Base-by-base conservation (phyloP, 1,139 yeast genomes). In the Pneumocystis murina region DNA sequence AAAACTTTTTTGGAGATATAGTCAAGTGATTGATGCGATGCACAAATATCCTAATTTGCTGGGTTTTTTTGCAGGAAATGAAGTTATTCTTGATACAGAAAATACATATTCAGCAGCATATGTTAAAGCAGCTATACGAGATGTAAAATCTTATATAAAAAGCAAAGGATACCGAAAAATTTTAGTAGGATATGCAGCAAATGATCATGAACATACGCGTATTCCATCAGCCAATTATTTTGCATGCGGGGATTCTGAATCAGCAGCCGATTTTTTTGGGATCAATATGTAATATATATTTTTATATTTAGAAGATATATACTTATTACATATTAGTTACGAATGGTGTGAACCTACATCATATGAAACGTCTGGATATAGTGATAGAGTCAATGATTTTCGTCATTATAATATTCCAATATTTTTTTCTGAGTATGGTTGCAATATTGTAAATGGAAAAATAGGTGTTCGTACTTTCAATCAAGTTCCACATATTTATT, bases 311-410 rank as follows among this genome's bases (percentile, higher is more conserved):
- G 4, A 24, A 28, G 3, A 38, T 10, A 58, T 12, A 58, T 24
- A 40, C 30, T 38, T 38, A 38, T 38, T 14, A 24, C 7, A 35
- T 38, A 30, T 38, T 58, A 66, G 86, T 24, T 92, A 92, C 74
- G 96, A 90, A 73, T 92, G 98, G 98, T 92, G 98, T 76, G 98
- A 98, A 5, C 81, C 83, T 61, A 92, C 88, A 70, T 85, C 94
- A 2, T 87, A 87, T 74, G 76, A 83, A 66, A 79, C 86, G 12
- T 86, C 96, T 69, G 98, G 97, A 1, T 92, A 89, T 74, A 82
- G 86, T 69, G 75, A 78, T 43, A 80, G 91, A 66, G 91, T 88
- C 24, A 79, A 81, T 63, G 90, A 87, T 69, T 92, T 89, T 72
- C 72, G 76, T 54, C 80, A 80, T 60, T 88, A 82, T 71, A 75